These are phyloP conservation scores for Ajuga chamaepitys DNA, from an alignment of 257 asterid genomes.

Conservation along the genomic window DNA sequence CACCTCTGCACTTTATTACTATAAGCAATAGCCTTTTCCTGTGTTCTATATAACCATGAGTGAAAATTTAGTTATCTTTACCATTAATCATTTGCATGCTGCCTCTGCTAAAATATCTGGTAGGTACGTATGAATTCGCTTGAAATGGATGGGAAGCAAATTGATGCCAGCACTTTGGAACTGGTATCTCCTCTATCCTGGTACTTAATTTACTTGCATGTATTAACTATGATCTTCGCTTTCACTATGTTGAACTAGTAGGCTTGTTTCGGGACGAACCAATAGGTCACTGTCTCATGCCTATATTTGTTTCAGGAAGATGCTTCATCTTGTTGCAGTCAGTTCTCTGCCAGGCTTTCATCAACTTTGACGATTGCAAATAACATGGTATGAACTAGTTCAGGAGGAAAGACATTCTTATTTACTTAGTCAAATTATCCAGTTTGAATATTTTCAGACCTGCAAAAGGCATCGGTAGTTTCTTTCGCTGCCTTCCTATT, in stretches of 20 bases:
- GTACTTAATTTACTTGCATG: constrained; percentile 19
- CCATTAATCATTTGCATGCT: constrained; percentile 2
- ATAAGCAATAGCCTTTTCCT: not conserved
- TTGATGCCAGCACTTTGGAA: constrained; percentile 39
- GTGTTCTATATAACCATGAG: not conserved
- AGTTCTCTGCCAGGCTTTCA: constrained; percentile 73
- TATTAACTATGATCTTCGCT: constrained; percentile 5
- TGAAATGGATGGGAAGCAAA: constrained; percentile 36
- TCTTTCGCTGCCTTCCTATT: no score
- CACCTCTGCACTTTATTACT: not conserved
- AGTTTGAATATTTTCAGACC: not conserved
- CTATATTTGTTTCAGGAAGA: constrained; percentile 40
- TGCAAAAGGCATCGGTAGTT: not conserved
- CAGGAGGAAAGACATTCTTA: not conserved
- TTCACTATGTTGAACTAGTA: constrained; percentile 1
- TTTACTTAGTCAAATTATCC: not conserved
- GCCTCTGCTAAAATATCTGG: constrained; percentile 7
- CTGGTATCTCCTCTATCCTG: constrained; percentile 59
- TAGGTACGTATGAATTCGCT: constrained; percentile 60
- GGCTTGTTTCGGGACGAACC: constrained; percentile 9
- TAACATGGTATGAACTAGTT: constrained; percentile 57
- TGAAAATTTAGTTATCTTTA: not conserved
- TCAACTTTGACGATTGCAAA: constrained; percentile 56
- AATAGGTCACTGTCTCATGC: constrained; percentile 9
- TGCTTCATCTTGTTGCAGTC: constrained; percentile 42